Percentiles rank a stretch among this genome's conserved stretches.
phyloP scores from a whole-genome alignment of 805 yeast genomes.

The Saccharomycopsis sp. region DNA sequence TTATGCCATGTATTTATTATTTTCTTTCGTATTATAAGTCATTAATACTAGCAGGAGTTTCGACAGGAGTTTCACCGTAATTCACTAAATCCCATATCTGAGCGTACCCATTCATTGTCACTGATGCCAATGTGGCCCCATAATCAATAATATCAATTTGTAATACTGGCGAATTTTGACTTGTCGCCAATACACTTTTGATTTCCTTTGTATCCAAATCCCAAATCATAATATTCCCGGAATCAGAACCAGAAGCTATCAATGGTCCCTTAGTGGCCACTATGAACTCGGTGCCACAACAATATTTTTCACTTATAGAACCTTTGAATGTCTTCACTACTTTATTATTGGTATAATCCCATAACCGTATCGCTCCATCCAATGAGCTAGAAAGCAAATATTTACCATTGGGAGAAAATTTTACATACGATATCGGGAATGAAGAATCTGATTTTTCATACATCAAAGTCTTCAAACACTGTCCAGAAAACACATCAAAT shows the following conservation, averaged over 20 bases:
- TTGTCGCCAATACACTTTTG: conserved; percentile 22
- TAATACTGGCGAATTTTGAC: conserved; percentile 30
- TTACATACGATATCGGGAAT: conserved; percentile 70
- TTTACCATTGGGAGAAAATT: conserved; percentile 73
- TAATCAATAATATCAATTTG: conserved; percentile 34
- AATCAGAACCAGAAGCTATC: conserved; percentile 57
- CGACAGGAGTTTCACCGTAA: not conserved
- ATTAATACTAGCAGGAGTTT: too few species aligned
- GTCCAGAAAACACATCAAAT: conserved; percentile 85
- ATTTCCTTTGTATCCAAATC: conserved; percentile 55
- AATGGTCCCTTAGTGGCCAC: conserved; percentile 30
- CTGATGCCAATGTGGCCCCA: conserved; percentile 33
- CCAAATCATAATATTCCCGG: conserved; percentile 52
- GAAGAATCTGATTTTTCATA: conserved; percentile 65
- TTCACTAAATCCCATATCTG: conserved; percentile 16
- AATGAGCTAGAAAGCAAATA: conserved; percentile 70
- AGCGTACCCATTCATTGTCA: conserved; percentile 27
- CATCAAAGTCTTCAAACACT: conserved; percentile 83
- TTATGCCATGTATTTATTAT: not conserved
- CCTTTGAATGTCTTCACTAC: conserved; percentile 67
- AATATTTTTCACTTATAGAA: conserved; percentile 37
- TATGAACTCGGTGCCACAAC: conserved; percentile 48
- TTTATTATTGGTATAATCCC: conserved; percentile 80
- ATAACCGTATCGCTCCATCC: conserved; percentile 71
- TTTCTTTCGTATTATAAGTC: too few species aligned